Conservation (phyloP, 805 yeast species). For the Barnettozyma populi region DNA sequence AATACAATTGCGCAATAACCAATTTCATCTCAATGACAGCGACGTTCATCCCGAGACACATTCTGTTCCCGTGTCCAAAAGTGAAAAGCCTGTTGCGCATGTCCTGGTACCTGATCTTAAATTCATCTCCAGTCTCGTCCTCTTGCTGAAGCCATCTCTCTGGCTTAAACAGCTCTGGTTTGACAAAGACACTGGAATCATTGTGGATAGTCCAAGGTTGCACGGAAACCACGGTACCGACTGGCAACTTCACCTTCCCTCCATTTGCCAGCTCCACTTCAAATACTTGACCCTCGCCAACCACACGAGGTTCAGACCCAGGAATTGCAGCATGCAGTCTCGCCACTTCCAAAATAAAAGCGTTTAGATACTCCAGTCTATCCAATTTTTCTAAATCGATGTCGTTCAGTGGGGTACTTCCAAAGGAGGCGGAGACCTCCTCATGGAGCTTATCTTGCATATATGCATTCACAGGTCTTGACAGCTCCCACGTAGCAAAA, state of each 20-base stretch:
- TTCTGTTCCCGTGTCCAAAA: constrained; percentile 67
- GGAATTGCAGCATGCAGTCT: constrained; percentile 69
- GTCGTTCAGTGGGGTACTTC: constrained; percentile 22
- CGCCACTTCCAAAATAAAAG: constrained; percentile 55
- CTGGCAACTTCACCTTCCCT: constrained; percentile 36
- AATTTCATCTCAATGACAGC: constrained; percentile 64
- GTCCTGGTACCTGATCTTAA: constrained; percentile 30
- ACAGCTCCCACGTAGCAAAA: constrained; percentile 52
- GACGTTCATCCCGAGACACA: constrained; percentile 70
- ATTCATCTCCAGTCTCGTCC: constrained; percentile 32
- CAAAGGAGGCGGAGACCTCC: constrained; percentile 40
- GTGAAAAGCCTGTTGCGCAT: constrained; percentile 57
- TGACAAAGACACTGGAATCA: constrained; percentile 36
- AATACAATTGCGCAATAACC: constrained; percentile 47
- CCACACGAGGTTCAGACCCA: constrained; percentile 63
- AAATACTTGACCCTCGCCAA: constrained; percentile 26
- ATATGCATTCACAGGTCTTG: constrained; percentile 39
- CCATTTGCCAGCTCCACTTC: constrained; percentile 16
- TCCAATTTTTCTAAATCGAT: constrained; percentile 39
- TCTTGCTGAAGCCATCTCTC: constrained; percentile 52
- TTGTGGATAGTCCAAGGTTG: constrained; percentile 67
- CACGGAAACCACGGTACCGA: constrained; percentile 50
- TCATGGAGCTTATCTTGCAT: constrained; percentile 42
- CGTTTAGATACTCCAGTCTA: constrained; percentile 50
- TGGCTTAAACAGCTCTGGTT: constrained; percentile 50